Base-by-base conservation (phyloP, 805 yeast genomes). In the Pachysolen tannophilus region DNA sequence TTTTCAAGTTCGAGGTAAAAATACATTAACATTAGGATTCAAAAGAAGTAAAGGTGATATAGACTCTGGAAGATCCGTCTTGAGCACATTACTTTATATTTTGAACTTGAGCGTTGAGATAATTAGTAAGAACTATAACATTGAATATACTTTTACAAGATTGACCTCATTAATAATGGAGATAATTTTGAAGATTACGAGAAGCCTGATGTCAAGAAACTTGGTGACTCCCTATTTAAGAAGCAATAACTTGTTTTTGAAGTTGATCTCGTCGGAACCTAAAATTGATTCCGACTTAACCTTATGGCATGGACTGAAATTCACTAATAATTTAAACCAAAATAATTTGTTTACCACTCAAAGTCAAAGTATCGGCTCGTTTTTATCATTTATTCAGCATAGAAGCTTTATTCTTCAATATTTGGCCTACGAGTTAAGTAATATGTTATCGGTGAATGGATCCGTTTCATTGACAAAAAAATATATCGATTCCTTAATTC, bases 361-460 rank as follows among this genome's bases (percentile, higher is more conserved):
- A 2, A 60, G 63, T 16, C 51, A 50, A 5, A 56, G 69, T 26
- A 56, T 69, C 40, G 72, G 77, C 23, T 63, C 90, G 0, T 61
- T 85, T 32, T 57, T 75, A 20, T 63, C 77, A 2, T 81, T 84
- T 44, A 66, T 80, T 33, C 67, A 61, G 27, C 78, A 73, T 43
- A 68, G 95, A 47, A 68, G 75, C 28, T 59, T 67, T 14, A 58
- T 81, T 10, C 58, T 85, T 17, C 82, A 82, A 43, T 75, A 77
- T 45, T 56, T 85, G 40, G 72, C 88, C 13, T 56, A 81, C 35
- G 94, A 86, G 43, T 63, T 90, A n/a, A 87, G 82, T 49, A 67
- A 67, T 37, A 61, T 73, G 10, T 61, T 69, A 0, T 37, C 47
- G 30, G 13, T 23, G 10, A 41, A 58, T 43, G 67, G 74, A 6